Evolutionary conservation across 805 yeast species (phyloP).

Genomic region (Kockiozyma suomiensis): DNA sequence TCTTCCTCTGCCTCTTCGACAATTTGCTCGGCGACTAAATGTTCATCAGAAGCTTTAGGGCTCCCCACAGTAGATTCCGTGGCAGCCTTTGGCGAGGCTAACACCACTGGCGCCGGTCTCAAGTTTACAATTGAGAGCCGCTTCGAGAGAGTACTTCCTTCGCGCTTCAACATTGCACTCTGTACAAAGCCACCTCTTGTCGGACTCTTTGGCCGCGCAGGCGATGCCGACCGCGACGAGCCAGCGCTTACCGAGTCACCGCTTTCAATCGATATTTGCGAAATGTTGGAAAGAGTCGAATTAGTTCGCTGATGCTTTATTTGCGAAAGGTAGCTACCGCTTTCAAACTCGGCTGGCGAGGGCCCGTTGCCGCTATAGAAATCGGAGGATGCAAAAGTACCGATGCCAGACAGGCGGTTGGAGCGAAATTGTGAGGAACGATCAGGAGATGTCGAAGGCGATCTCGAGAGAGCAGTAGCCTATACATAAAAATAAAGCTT

Average conservation of each 20-base stretch:
- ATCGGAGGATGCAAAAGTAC: slow-evolving; percentile 31
- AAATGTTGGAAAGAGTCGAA: slow-evolving; percentile 10
- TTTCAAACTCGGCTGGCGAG: slow-evolving; percentile 26
- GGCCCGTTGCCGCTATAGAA: slow-evolving; percentile 17
- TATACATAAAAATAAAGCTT: neutral
- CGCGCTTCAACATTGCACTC: slow-evolving; percentile 27
- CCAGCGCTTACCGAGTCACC: neutral
- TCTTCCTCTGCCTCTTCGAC: neutral
- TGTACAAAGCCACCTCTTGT: slow-evolving; percentile 27
- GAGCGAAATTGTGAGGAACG: slow-evolving; percentile 27
- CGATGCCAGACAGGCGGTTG: slow-evolving; percentile 27
- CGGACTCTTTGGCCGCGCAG: slow-evolving; percentile 21
- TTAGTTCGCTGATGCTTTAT: slow-evolving; percentile 7
- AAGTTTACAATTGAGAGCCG: slow-evolving; percentile 26
- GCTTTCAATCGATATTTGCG: slow-evolving; percentile 5
- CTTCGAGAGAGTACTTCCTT: slow-evolving; percentile 16
- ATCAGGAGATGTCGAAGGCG: slow-evolving; percentile 27
- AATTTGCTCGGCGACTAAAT: neutral
- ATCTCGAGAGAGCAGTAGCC: slow-evolving; percentile 12
- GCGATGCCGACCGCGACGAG: slow-evolving; percentile 18
- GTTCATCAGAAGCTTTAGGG: neutral
- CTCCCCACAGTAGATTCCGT: neutral
- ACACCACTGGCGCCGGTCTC: slow-evolving; percentile 26
- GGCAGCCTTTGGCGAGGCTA: slow-evolving; percentile 11
- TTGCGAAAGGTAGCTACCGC: slow-evolving; percentile 12